Evolutionary conservation across 306 rosid species (phyloP).

Genomic region (Ochetophila trinervis): DNA sequence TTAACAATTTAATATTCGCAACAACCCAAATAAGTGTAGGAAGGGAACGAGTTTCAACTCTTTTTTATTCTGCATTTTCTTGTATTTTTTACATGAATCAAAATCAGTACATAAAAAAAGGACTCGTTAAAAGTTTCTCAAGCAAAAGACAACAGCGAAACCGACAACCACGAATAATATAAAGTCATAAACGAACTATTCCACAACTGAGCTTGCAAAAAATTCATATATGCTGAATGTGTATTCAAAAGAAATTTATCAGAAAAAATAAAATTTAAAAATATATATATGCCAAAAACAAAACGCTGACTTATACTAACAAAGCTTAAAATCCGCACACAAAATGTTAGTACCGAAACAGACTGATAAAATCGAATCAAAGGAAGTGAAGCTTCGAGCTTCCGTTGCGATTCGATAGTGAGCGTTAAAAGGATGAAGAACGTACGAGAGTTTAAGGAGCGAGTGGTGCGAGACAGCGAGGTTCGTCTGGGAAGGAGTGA

Average conservation of each 20-base stretch:
- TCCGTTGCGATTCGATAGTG: not conserved
- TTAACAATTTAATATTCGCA: not conserved
- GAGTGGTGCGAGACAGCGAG: not conserved
- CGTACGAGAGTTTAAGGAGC: conserved; percentile 31
- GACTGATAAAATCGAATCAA: not conserved
- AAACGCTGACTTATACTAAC: too few species aligned
- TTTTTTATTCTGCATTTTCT: not conserved
- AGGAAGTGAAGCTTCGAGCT: not conserved
- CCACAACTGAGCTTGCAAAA: not conserved
- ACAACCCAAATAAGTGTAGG: not conserved
- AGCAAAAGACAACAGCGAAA: conserved; percentile 5
- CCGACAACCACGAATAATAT: too few species aligned
- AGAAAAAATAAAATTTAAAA: too few species aligned
- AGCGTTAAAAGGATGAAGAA: conserved; percentile 14
- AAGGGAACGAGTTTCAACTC: not conserved
- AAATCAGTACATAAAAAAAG: not conserved
- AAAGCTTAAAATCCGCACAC: not conserved
- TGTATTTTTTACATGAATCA: not conserved
- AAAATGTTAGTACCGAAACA: not conserved
- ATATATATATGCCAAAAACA: too few species aligned
- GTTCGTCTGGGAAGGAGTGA: conserved; percentile 2
- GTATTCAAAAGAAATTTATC: too few species aligned
- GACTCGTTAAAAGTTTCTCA: not conserved
- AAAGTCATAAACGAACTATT: too few species aligned
- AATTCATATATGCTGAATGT: not conserved